Evolutionary conservation across 2,329 filamentous ascomycete genomes (phyloP).

Genomic region (Aspergillus texensis): DNA sequence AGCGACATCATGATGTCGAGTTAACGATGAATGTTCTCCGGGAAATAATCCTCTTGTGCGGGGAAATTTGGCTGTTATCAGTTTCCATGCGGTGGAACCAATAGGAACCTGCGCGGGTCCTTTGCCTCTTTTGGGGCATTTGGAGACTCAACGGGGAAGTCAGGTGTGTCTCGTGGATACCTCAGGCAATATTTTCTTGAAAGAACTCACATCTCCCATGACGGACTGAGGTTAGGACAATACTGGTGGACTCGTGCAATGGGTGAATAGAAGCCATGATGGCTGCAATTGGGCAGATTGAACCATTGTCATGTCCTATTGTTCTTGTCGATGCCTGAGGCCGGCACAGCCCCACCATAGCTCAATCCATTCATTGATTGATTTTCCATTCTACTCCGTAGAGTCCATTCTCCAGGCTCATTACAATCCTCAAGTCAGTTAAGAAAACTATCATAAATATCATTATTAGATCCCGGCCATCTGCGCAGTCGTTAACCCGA

Average conservation of each 20-base stretch:
- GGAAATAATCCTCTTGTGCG: conserved; percentile 5
- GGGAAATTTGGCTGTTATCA: conserved; percentile 7
- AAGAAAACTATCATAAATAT: neutral
- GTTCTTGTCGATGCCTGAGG: conserved; percentile 29
- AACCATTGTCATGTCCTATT: conserved; percentile 24
- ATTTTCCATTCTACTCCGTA: conserved; percentile 7
- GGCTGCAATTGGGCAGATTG: conserved; percentile 11
- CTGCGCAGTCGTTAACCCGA: neutral
- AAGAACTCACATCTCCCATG: neutral
- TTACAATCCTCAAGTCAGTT: neutral
- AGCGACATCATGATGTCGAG: conserved; percentile 1
- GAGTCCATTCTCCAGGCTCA: neutral
- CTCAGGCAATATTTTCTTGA: neutral
- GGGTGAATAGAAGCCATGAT: neutral
- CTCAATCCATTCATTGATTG: conserved; percentile 7
- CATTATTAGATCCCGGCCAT: neutral
- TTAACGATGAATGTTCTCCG: neutral
- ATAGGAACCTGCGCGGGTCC: neutral
- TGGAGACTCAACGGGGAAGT: neutral
- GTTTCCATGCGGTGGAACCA: neutral
- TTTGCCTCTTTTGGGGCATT: conserved; percentile 2
- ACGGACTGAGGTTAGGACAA: too few species aligned
- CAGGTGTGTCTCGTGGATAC: neutral
- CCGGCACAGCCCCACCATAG: conserved; percentile 9
- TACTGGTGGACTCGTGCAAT: too few species aligned